A percentile compares a stretch with the other conserved stretches of the same genome.
phyloP scores from a whole-genome alignment of 768 basidiomycete species.

The Pulveroboletus sp. region DNA sequence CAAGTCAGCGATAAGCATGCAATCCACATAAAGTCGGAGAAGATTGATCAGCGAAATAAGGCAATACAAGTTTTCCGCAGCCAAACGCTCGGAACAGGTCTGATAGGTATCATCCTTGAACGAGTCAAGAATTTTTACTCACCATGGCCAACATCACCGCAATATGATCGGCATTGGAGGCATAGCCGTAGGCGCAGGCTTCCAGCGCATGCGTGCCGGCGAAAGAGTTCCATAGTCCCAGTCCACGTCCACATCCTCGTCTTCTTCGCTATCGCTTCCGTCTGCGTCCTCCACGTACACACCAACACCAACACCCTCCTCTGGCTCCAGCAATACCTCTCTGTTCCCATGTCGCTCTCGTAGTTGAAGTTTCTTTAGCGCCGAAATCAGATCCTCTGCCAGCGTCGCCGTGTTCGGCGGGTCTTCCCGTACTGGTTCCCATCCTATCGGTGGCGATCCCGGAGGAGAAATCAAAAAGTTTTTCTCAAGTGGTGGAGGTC shows the following conservation, averaged over 20 bases:
- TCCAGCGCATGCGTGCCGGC: slow-evolving; percentile 53
- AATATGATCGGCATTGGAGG: slow-evolving; percentile 44
- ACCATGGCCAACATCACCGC: slow-evolving; percentile 25
- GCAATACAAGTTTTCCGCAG: slow-evolving; percentile 67
- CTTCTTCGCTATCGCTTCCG: slow-evolving; percentile 28
- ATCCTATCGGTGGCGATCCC: slow-evolving; percentile 94
- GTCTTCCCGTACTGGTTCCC: slow-evolving; percentile 90
- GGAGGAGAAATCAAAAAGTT: slow-evolving; percentile 99
- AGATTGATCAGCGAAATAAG: slow-evolving; percentile 40
- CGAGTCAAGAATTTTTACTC: slow-evolving; percentile 16
- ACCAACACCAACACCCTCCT: slow-evolving; percentile 69
- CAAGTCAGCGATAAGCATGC: slow-evolving; percentile 7
- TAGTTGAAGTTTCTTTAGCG: slow-evolving; percentile 68
- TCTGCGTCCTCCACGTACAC: slow-evolving; percentile 80
- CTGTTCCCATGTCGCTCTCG: slow-evolving; percentile 38
- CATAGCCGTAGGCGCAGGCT: slow-evolving; percentile 50
- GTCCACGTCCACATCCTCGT: slow-evolving; percentile 34
- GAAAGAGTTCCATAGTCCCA: slow-evolving; percentile 59
- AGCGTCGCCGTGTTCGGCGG: slow-evolving; percentile 83
- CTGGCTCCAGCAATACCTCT: slow-evolving; percentile 66
- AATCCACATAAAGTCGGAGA: background rate
- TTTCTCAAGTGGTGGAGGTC: slow-evolving; percentile 78
- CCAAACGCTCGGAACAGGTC: slow-evolving; percentile 72
- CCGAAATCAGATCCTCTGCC: slow-evolving; percentile 83
- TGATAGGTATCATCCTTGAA: slow-evolving; percentile 63